These are phyloP conservation scores for Pseudoneurospora amorphoporcata DNA, from an alignment of 495 filamentous ascomycete genomes.

Conservation along the genomic window DNA sequence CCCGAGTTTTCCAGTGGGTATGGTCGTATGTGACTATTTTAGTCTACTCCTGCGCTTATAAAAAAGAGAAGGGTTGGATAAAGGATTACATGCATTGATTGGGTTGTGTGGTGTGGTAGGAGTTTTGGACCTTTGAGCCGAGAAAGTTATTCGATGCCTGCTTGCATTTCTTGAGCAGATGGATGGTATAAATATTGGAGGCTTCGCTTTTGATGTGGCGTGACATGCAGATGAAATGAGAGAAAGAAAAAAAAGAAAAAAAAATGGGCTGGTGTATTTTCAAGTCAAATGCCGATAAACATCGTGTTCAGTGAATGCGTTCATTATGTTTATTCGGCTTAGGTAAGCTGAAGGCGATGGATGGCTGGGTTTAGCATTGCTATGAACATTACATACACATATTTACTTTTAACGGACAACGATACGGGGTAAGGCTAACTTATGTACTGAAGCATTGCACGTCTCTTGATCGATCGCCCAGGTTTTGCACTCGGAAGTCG, in stretches of 20 bases:
- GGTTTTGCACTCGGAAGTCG: neutral
- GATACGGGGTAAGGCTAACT: neutral
- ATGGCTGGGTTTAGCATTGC: neutral
- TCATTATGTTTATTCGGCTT: neutral
- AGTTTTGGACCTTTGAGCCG: no score
- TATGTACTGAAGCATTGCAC: neutral
- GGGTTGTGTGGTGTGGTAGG: no score
- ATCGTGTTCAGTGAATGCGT: neutral
- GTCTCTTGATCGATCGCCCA: neutral
- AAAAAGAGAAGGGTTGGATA: no score
- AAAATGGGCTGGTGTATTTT: neutral
- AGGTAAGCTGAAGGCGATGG: neutral
- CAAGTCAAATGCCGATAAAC: neutral
- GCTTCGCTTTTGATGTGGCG: neutral
- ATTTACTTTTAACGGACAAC: neutral
- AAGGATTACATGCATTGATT: no score
- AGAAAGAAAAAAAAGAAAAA: no score
- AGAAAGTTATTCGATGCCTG: neutral
- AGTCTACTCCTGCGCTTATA: neutral
- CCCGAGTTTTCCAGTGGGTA: conserved; percentile 33
- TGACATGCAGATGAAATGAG: neutral
- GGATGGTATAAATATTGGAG: neutral
- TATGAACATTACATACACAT: neutral
- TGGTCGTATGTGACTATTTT: conserved; percentile 31
- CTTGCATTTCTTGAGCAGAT: neutral